Evolutionary conservation across 164 flowering plant species (phyloP), one percentile per base, ranked within the genome.

Genomic region (Nymphaea colorata): DNA sequence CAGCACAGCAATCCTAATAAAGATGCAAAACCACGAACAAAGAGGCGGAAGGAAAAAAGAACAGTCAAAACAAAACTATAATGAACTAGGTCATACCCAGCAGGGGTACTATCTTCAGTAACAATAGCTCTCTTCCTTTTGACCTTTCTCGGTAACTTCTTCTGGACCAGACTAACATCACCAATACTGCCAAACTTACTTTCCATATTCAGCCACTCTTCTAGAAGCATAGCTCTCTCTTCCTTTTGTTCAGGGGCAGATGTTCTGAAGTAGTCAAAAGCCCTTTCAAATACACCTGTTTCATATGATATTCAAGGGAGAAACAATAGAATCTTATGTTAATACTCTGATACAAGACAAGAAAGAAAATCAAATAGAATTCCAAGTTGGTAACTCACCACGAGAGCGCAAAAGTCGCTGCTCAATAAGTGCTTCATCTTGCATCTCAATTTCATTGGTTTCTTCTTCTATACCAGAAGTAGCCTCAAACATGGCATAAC

Each of bases 401-500:
- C 96, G 83, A 67, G 91, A 82, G 44, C 65, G 77, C 65, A 77
- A 74, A 64, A 91, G 72, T 65, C 89, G 81, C 65, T 69, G 76
- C 68, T 68, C 65, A 75, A 74, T 85, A 69, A 76, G 78, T 17
- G 25, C 7, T 69, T 86, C 87, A 53, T 25, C 4, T 65, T 70
- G 61, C 16, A 69, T 45, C n/a, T 67, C 71, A 45, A 75, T 61
- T 61, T 51, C 65, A 44, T 76, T 77, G 51, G 79, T 81, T 67
- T 82, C 88, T 65, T 76, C 75, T 44, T 82, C 85, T 66, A 75
- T 69, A 36, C 84, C 80, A 75, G 66, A 57, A 66, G 93, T 76
- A 62, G 89, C 91, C 79, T 90, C 98, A 77, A 95, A 95, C 55
- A 88, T 87, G 0, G 96, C 96, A 76, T 79, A 91, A 65, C 98